Evolutionary conservation across 176 grass and related monocot genomes (phyloP).

Genomic region (Phoenix dactylifera): DNA sequence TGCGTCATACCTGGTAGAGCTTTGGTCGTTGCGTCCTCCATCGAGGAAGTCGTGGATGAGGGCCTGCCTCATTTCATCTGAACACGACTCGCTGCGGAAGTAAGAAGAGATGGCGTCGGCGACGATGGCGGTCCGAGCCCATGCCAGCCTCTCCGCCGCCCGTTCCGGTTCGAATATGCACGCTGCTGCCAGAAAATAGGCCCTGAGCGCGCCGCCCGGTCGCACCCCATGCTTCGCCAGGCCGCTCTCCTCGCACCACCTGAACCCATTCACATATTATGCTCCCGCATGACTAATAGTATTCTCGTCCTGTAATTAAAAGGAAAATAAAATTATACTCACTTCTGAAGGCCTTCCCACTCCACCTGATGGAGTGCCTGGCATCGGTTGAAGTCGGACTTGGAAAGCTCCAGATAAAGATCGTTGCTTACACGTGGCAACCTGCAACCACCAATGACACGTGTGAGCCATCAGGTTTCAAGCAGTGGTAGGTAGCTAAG

Average conservation of each 20-base stretch:
- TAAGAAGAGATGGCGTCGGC: conserved; percentile 27
- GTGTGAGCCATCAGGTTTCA: not conserved
- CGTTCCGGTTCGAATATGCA: conserved; percentile 61
- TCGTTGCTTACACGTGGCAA: conserved; percentile 81
- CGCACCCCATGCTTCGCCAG: conserved; percentile 28
- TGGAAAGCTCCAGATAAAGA: conserved; percentile 53
- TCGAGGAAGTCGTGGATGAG: conserved; percentile 28
- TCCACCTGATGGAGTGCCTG: conserved; percentile 68
- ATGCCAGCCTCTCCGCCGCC: conserved; percentile 44
- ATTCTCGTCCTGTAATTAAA: too few species aligned
- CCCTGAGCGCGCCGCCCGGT: conserved; percentile 33
- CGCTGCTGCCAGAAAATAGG: conserved; percentile 44
- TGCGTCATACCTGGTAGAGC: not conserved
- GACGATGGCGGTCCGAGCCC: conserved; percentile 41
- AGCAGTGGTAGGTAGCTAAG: too few species aligned
- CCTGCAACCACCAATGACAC: conserved; percentile 26
- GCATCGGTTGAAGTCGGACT: conserved; percentile 68
- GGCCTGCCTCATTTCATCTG: conserved; percentile 15
- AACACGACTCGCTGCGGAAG: not conserved
- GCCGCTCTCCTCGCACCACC: conserved; percentile 48
- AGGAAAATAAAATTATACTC: not conserved
- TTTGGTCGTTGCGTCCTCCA: conserved; percentile 1
- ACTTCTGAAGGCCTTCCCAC: conserved; percentile 56
- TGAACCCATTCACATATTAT: conserved; percentile 6
- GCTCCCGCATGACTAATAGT: too few species aligned